Evolutionary conservation across 495 filamentous ascomycete species (phyloP).

Genomic region (Neurospora sp.): DNA sequence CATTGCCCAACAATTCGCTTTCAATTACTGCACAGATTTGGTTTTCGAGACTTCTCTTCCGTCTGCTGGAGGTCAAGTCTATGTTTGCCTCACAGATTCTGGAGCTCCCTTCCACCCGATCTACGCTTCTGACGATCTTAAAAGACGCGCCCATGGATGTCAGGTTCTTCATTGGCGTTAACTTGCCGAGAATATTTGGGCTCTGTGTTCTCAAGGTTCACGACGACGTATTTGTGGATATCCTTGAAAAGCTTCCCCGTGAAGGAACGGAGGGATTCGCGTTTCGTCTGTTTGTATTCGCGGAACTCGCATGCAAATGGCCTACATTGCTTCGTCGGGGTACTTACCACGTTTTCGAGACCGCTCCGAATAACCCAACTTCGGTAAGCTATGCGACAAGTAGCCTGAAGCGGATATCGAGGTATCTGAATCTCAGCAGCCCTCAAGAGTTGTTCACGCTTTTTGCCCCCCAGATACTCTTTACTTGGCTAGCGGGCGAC

Average conservation of each 20-base stretch:
- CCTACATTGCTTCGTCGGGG: slow-evolving; percentile 69
- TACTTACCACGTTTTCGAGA: slow-evolving; percentile 90
- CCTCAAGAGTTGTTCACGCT: slow-evolving; percentile 68
- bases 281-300: slow-evolving; percentile 64
- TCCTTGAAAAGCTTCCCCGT: slow-evolving; percentile 60
- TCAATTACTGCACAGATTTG: slow-evolving; percentile 57
- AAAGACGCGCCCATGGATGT: slow-evolving; percentile 56
- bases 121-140: slow-evolving; percentile 64
- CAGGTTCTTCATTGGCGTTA: slow-evolving; percentile 60
- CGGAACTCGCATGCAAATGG: slow-evolving; percentile 67
- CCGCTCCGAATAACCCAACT: slow-evolving; percentile 54
- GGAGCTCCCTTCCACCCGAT: slow-evolving; percentile 56
- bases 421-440: slow-evolving; percentile 48
- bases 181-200: slow-evolving; percentile 67
- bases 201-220: slow-evolving; percentile 68
- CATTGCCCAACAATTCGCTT: slow-evolving; percentile 50
- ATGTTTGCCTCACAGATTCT: slow-evolving; percentile 44
- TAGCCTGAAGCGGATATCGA: slow-evolving; percentile 57
- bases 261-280: slow-evolving; percentile 76
- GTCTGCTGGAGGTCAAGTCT: slow-evolving; percentile 52
- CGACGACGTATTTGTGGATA: slow-evolving; percentile 69
- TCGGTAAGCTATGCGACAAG: slow-evolving; percentile 58
- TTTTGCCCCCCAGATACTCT: slow-evolving; percentile 85
- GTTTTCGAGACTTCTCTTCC: slow-evolving; percentile 56
- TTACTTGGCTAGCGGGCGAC: slow-evolving; percentile 71